These are phyloP conservation scores for Medakamo hakoo DNA, from an alignment of 139 green algal species.

Conservation along the genomic window DNA sequence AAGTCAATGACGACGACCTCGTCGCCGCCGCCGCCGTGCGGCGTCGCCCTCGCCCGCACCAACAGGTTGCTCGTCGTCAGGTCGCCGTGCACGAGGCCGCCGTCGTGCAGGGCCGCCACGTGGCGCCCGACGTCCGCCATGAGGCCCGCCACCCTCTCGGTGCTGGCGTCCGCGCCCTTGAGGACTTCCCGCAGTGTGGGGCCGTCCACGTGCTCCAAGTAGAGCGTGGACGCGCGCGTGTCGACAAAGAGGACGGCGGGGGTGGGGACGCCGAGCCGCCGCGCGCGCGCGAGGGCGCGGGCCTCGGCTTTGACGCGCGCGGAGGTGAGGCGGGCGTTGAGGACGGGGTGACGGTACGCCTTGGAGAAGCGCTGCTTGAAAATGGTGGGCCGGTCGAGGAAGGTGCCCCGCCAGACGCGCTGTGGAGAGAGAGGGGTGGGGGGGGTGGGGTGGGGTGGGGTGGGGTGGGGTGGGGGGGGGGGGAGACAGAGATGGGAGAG, in stretches of 20 bases:
- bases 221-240: slow-evolving; percentile 22
- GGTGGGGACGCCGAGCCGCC: slow-evolving; percentile 46
- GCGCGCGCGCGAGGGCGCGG: slow-evolving; percentile 36
- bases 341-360: slow-evolving; percentile 51
- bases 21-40: slow-evolving; percentile 8
- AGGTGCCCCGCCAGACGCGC: slow-evolving; percentile 34
- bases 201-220: slow-evolving; percentile 52
- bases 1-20: slow-evolving; percentile 78
- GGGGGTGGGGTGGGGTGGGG: no score
- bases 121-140: slow-evolving; percentile 35
- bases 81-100: slow-evolving; percentile 73
- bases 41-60: no score
- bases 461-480: no score
- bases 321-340: slow-evolving; percentile 61
- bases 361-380: slow-evolving; percentile 80
- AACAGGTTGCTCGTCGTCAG: slow-evolving; percentile 84
- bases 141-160: slow-evolving; percentile 20
- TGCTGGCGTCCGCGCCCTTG: background rate
- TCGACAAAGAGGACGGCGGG: slow-evolving; percentile 59
- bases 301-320: slow-evolving; percentile 44
- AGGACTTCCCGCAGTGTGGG: background rate
- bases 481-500: background rate
- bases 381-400: slow-evolving; percentile 31
- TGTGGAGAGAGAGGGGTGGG: slow-evolving; percentile 15
- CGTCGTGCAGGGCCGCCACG: slow-evolving; percentile 74